Percentiles rank a stretch among this genome's conserved stretches.
Evolutionary conservation across 2,329 filamentous ascomycete species (phyloP).

Genomic region (Penicillium occitanis): DNA sequence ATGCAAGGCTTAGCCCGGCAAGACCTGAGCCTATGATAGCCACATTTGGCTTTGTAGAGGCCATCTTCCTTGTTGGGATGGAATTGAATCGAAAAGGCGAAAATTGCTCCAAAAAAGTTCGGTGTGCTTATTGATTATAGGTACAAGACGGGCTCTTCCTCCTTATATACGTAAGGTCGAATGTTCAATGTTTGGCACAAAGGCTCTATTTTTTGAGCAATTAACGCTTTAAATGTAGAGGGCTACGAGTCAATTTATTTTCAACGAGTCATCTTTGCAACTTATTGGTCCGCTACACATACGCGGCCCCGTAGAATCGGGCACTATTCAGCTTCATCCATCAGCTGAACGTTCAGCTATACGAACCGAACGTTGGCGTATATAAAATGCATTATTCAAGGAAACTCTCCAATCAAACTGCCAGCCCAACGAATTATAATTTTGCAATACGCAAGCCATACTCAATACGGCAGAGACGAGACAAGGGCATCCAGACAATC

Average conservation of each 20-base stretch:
- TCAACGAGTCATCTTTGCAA: neutral
- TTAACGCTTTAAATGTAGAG: neutral
- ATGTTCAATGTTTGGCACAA: neutral
- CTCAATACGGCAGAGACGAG: neutral
- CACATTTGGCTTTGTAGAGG: neutral
- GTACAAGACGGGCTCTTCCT: neutral
- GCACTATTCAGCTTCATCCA: neutral
- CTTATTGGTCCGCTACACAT: neutral
- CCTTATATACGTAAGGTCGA: neutral
- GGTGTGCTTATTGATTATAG: too few species aligned
- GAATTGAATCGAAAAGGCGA: neutral
- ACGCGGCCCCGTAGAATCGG: neutral
- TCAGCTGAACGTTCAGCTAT: neutral
- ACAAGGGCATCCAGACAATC: neutral
- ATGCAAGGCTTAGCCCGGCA: constrained; percentile 8
- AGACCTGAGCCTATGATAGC: constrained; percentile 16
- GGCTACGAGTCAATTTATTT: neutral
- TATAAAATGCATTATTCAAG: neutral
- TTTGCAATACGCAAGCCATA: neutral
- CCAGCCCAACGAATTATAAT: neutral
- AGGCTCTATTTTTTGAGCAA: neutral
- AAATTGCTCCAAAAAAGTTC: neutral
- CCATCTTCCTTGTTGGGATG: neutral
- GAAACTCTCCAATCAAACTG: neutral
- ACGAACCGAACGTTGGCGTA: neutral